Evolutionary conservation across 768 basidiomycete species (phyloP), one percentile per base, ranked within the genome.

Genomic region (Tephrocybe sp.): DNA sequence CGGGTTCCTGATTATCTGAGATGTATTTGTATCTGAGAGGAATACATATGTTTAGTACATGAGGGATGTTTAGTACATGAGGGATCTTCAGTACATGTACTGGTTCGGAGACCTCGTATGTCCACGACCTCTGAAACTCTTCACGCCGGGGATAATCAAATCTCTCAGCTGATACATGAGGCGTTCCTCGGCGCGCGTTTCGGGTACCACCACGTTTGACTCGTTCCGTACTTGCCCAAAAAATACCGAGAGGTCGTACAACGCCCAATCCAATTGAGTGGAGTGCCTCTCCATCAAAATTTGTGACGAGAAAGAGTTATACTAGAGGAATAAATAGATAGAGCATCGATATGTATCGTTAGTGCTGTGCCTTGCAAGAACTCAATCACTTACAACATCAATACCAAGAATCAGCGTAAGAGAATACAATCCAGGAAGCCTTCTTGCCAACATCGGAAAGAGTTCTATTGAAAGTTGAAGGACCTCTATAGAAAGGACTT

Each of bases 161-260:
- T 16, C 19, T 12, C 26, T 38, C 9, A 51, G 3, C 3, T 30
- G 25, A 18, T 11, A 27, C 49, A 51, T 51, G 9, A 45, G n/a
- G 3, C 6, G n/a, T 12, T 51, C 34, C 28, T 51, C 49, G 4
- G 12, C 19, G 8, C 35, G 37, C 8, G 49, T 51, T 21, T 44
- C 44, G 11, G 43, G 49, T 3, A 24, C 9, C 1, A 39, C 24
- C 13, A 25, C 11, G 7, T 31, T 28, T 24, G 43, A 45, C 18
- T 24, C 21, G 21, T 30, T 36, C 1, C 43, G 34, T 8, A 19
- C 7, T 15, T 38, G 26, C 18, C 18, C 27, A 19, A 38, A 38
- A 27, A 38, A 51, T 25, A 50, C 22, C 1, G 49, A 51, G 21
- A 51, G 43, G 27, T 51, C 49, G 36, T 21, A 19, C 15, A 45